A percentile compares a stretch with the other conserved stretches of the same genome.
Evolutionary conservation across 2,329 filamentous ascomycete species (phyloP).

Genomic region (Diaporthe australafricana): DNA sequence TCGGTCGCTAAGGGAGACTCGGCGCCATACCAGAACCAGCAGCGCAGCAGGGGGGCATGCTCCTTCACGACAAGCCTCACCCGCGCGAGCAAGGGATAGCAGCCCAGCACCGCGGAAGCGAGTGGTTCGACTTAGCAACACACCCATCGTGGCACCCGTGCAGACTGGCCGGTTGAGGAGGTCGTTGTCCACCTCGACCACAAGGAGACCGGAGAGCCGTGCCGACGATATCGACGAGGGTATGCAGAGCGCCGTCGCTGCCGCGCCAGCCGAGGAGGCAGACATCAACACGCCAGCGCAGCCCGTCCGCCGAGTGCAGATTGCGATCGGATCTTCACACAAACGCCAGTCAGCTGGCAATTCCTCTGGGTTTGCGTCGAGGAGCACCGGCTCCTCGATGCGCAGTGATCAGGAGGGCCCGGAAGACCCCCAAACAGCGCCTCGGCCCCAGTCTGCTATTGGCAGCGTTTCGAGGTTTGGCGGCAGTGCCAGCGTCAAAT

Average conservation of each 20-base stretch:
- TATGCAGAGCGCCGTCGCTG: conserved; percentile 38
- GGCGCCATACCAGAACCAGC: conserved; percentile 59
- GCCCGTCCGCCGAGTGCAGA: conserved; percentile 65
- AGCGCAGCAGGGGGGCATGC: conserved; percentile 54
- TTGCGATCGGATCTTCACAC: conserved; percentile 57
- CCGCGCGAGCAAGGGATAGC: conserved; percentile 58
- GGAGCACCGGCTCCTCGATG: conserved; percentile 47
- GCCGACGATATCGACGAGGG: conserved; percentile 47
- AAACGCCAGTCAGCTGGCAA: conserved; percentile 50
- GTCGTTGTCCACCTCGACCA: conserved; percentile 56
- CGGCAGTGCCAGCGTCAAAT: conserved; percentile 63
- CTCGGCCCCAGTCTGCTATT: conserved; percentile 58
- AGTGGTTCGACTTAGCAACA: conserved; percentile 67
- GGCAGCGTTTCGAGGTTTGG: conserved; percentile 66
- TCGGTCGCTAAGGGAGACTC: conserved; percentile 43
- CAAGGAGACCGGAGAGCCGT: conserved; percentile 41
- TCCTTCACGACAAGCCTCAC: conserved; percentile 56
- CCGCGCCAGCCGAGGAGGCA: conserved; percentile 40
- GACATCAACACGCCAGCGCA: conserved; percentile 67
- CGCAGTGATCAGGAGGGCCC: conserved; percentile 60
- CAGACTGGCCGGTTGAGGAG: conserved; percentile 59
- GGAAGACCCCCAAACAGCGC: conserved; percentile 62
- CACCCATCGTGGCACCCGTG: conserved; percentile 49
- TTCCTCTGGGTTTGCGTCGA: conserved; percentile 48
- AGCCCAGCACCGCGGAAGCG: conserved; percentile 66